Evolutionary conservation across 192 early-diverging fungal species (phyloP), one percentile per base, ranked within the genome.

Genomic region (Dimargaris cristalligena): DNA sequence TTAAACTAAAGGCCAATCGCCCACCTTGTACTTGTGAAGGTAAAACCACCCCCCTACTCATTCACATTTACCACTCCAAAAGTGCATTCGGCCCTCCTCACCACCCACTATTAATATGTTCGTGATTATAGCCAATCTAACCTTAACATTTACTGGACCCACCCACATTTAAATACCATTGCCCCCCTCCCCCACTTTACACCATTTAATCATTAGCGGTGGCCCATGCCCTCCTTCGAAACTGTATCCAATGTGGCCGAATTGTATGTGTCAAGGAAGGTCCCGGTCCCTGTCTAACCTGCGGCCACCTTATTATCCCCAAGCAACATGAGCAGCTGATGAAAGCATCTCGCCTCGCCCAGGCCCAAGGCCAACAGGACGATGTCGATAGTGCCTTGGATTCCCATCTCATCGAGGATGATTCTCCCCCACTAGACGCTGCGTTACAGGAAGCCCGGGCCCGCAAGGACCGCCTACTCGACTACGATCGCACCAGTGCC

Each of bases 221-320:
- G 0, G 65, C 60, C 9, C 76, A 78, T 34, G 54, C 38, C 26
- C 58, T 78, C 54, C 30, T 78, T 2, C 72, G 71, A 2, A 78
- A 78, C 65, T 78, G 76, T 52, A 60, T 78, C 23, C 58, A 57
- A 14, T 78, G 76, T 56, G 76, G 76, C 9, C 76, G 71, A 32
- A 78, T 78, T 30, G 62, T 78, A 26, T 78, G 76, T 60, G 64
- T 61, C 25, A 35, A 31, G 23, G 76, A 78, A 34, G 76, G 76
- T 1, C 71, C 67, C 0, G 76, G 76, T 0, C 71, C 76, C 10
- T 78, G 76, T 60, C 63, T 72, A 62, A 71, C 67, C 44, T 78
- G 76, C 44, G 65, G 65, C 3, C 16, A 38, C 16, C 38, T 41
- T n/a, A 51, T 65, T 9, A 22, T 56, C 9, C 33, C 58, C 18